A percentile compares a stretch with the other conserved stretches of the same genome.
phyloP scores from a whole-genome alignment of 495 filamentous ascomycete species.

The Penicillium cataractarum region DNA sequence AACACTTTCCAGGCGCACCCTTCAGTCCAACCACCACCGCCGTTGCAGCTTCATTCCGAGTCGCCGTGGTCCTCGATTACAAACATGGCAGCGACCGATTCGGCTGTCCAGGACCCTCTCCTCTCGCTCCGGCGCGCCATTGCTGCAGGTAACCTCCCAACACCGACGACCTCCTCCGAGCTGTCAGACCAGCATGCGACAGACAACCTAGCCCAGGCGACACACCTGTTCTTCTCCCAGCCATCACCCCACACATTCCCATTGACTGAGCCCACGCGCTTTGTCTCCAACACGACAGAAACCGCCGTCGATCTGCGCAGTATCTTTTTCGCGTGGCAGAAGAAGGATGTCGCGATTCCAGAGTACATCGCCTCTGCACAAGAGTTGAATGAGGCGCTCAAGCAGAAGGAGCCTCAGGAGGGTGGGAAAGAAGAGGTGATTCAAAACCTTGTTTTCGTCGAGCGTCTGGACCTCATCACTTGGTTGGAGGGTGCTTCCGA shows the following conservation, averaged over 20 bases:
- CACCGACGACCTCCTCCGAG: conserved; percentile 69
- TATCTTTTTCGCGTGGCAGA: conserved; percentile 93
- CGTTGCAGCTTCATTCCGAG: conserved; percentile 20
- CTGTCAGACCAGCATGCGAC: conserved; percentile 46
- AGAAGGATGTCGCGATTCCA: conserved; percentile 82
- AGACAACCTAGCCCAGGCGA: conserved; percentile 72
- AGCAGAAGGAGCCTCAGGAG: conserved; percentile 53
- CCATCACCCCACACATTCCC: conserved; percentile 66
- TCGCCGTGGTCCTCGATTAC: conserved; percentile 9
- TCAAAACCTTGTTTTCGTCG: conserved; percentile 85
- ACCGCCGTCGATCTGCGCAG: conserved; percentile 84
- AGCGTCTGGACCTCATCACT: conserved; percentile 84
- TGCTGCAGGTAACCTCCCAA: conserved; percentile 63
- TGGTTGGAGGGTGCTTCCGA: conserved; percentile 90
- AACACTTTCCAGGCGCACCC: conserved; percentile 18
- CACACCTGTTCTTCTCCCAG: conserved; percentile 76
- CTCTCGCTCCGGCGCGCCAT: conserved; percentile 79
- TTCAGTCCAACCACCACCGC: conserved; percentile 5
- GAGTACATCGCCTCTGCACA: conserved; percentile 87
- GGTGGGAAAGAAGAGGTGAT: conserved; percentile 57
- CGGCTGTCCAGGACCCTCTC: conserved; percentile 67
- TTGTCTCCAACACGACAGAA: conserved; percentile 63
- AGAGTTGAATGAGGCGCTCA: conserved; percentile 78
- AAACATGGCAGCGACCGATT: conserved; percentile 39
- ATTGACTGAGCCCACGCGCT: conserved; percentile 79